Percentiles rank a stretch among this genome's conserved stretches.
phyloP scores from a whole-genome alignment of 106 monocot genomes.

The Gastrodia elata region DNA sequence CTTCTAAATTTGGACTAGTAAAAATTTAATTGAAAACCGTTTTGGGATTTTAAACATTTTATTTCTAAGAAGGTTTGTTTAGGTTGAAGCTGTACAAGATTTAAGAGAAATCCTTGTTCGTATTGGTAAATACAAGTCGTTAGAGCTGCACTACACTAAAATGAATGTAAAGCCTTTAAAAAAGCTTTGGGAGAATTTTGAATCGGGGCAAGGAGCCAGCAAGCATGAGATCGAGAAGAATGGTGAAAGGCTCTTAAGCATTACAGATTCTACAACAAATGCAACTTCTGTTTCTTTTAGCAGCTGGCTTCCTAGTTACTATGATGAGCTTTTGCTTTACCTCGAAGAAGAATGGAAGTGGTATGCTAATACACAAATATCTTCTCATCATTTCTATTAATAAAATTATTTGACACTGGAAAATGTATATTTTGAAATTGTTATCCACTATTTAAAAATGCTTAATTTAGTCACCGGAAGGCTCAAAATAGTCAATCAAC shows the following conservation, averaged over 20 bases:
- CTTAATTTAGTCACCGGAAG: too few species aligned
- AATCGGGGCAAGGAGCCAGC: slow-evolving; percentile 37
- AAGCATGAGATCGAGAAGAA: slow-evolving; percentile 50
- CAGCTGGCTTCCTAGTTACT: slow-evolving; percentile 92
- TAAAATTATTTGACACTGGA: not conserved
- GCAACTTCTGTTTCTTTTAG: slow-evolving; percentile 42
- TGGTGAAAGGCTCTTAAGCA: slow-evolving; percentile 22
- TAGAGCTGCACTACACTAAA: slow-evolving; percentile 78
- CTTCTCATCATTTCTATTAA: not conserved
- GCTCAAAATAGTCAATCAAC: too few species aligned
- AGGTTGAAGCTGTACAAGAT: slow-evolving; percentile 96
- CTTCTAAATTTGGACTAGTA: not conserved
- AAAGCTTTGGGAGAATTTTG: slow-evolving; percentile 94
- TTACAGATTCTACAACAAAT: slow-evolving; percentile 16
- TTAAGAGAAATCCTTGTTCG: slow-evolving; percentile 76
- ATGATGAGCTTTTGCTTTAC: slow-evolving; percentile 86
- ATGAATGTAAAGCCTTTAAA: slow-evolving; percentile 75
- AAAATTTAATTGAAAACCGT: not conserved
- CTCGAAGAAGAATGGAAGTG: slow-evolving; percentile 99
- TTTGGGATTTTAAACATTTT: not conserved
- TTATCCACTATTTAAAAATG: too few species aligned
- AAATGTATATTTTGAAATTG: not conserved
- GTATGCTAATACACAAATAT: slow-evolving; percentile 24
- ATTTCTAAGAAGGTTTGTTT: not conserved
- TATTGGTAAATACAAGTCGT: slow-evolving; percentile 77